phyloP scores from a whole-genome alignment of 306 rosid genomes.

The Gastrolobium bilobum region DNA sequence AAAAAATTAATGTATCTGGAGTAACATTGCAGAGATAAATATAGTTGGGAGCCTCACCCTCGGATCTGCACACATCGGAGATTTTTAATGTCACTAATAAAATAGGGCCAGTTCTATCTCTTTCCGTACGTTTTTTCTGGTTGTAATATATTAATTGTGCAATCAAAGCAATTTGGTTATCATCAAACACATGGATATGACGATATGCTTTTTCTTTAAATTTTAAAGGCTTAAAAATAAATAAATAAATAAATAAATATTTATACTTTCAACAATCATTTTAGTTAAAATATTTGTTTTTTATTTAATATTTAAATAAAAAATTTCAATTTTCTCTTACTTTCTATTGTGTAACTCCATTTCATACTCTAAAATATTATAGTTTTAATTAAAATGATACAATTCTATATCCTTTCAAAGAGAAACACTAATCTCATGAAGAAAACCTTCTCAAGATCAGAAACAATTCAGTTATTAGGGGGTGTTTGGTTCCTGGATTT shows the following conservation, averaged over 20 bases:
- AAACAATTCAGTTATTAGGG: conserved; percentile 18
- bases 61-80: not conserved
- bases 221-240: too few relatives aligned
- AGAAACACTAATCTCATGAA: too few relatives aligned
- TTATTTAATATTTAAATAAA: too few relatives aligned
- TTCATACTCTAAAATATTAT: too few relatives aligned
- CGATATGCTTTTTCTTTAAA: not conserved
- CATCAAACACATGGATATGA: not conserved
- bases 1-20: not conserved
- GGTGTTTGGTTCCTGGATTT: too few relatives aligned
- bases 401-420: too few relatives aligned
- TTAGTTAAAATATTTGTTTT: too few relatives aligned
- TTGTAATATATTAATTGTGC: not conserved
- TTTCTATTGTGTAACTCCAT: too few relatives aligned
- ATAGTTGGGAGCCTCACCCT: not conserved
- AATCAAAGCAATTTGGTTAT: not conserved
- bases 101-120: not conserved
- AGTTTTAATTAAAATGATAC: too few relatives aligned
- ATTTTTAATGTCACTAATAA: not conserved
- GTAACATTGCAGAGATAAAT: not conserved
- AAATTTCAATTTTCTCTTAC: too few relatives aligned
- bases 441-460: not conserved
- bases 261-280: too few relatives aligned
- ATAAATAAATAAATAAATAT: too few relatives aligned
- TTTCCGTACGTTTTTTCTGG: not conserved